A percentile compares a stretch with the other conserved stretches of the same genome.
Evolutionary conservation across 2,329 filamentous ascomycete species (phyloP).

Genomic region (Neocatenulostroma microsporum): DNA sequence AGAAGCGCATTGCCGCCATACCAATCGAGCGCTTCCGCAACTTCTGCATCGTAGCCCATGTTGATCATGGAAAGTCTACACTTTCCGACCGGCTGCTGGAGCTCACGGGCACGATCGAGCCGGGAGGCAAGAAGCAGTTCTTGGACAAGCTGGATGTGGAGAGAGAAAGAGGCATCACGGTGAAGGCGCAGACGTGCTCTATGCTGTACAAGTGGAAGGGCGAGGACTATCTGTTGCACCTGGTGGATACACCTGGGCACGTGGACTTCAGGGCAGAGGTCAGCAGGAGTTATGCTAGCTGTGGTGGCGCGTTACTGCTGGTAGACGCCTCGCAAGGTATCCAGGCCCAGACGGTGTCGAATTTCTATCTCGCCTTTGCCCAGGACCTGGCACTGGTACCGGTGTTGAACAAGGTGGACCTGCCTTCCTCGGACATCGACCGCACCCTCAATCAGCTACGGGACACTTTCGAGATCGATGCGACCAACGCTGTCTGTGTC

Average conservation of each 20-base stretch:
- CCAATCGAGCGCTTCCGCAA: constrained; percentile 78
- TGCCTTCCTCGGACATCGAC: constrained; percentile 79
- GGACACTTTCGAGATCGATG: constrained; percentile 78
- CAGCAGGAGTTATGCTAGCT: constrained; percentile 89
- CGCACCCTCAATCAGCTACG: constrained; percentile 80
- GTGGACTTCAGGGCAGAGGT: constrained; percentile 98
- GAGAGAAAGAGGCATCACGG: constrained; percentile 89
- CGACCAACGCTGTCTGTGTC: constrained; percentile 64
- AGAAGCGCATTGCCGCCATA: constrained; percentile 62
- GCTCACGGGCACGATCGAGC: constrained; percentile 83
- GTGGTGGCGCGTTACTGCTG: constrained; percentile 81
- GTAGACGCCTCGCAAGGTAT: constrained; percentile 96
- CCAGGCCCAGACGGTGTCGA: constrained; percentile 95
- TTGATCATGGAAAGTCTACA: constrained; percentile 97
- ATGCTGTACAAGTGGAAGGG: constrained; percentile 90
- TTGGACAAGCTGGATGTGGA: constrained; percentile 96
- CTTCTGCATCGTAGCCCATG: constrained; percentile 97
- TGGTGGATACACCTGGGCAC: constrained; percentile 95
- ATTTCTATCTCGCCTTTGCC: constrained; percentile 95
- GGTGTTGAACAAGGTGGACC: constrained; percentile 94
- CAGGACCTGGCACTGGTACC: constrained; percentile 81
- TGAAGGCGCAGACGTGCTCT: constrained; percentile 96
- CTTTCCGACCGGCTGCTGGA: constrained; percentile 88
- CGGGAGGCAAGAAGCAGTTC: constrained; percentile 86
- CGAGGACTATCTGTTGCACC: constrained; percentile 82